Evolutionary conservation across 768 basidiomycete genomes (phyloP).

Genomic region (Boletellus sp.): DNA sequence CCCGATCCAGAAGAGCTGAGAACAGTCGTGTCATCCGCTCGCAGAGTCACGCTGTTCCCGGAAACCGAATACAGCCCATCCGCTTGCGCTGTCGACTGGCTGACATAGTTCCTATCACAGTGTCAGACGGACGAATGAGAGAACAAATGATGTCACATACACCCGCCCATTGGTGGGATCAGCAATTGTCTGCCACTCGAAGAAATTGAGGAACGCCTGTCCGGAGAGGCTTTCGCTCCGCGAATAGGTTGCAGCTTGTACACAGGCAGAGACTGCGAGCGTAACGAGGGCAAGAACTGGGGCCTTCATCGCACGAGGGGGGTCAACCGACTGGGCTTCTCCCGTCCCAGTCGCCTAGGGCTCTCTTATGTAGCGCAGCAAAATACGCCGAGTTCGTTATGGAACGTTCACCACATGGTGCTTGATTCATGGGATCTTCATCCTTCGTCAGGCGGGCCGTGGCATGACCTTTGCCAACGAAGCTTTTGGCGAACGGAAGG

Average conservation of each 20-base stretch:
- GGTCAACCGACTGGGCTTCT: neutral
- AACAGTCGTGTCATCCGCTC: conserved; percentile 32
- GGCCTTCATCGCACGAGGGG: conserved; percentile 1
- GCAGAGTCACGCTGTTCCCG: conserved; percentile 35
- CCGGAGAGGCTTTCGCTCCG: conserved; percentile 47
- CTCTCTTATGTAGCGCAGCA: conserved; percentile 10
- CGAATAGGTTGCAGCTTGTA: conserved; percentile 42
- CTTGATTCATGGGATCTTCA: neutral
- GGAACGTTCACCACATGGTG: neutral
- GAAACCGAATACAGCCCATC: conserved; percentile 57
- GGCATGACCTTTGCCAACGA: conserved; percentile 4
- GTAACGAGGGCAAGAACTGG: conserved; percentile 2
- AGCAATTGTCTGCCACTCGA: conserved; percentile 25
- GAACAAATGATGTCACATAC: conserved; percentile 9
- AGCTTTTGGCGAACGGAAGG: neutral
- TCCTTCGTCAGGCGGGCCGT: neutral
- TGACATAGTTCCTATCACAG: conserved; percentile 39
- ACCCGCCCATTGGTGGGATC: conserved; percentile 37
- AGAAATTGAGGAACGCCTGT: conserved; percentile 41
- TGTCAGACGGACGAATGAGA: neutral
- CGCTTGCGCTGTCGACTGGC: conserved; percentile 43
- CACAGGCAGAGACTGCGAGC: conserved; percentile 4
- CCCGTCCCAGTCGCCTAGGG: neutral
- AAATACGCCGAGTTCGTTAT: neutral
- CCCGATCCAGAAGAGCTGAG: conserved; percentile 31